Percentiles rank a stretch among this genome's conserved stretches.
Conservation (phyloP, 495 filamentous ascomycete genomes). For the Parachaetomium inaequale region DNA sequence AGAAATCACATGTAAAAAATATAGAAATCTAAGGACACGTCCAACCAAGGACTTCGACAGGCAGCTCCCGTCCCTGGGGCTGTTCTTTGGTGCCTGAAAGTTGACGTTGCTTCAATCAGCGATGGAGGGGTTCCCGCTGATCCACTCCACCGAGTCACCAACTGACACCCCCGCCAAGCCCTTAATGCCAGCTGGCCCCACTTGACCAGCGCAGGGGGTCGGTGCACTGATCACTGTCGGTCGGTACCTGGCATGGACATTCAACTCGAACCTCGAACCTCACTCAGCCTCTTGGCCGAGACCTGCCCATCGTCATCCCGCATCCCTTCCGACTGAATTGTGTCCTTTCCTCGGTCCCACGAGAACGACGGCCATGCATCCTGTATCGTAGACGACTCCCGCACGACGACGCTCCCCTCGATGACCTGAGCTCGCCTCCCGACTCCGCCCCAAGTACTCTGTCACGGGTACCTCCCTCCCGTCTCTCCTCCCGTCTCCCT, state of each 20-base stretch:
- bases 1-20: no score
- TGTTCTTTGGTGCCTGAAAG: conserved; percentile 15
- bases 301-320: neutral
- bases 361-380: conserved; percentile 20
- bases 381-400: conserved; percentile 12
- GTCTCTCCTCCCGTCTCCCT: neutral
- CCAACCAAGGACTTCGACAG: neutral
- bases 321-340: neutral
- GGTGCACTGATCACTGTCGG: no score
- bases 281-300: conserved; percentile 2
- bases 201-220: conserved; percentile 14
- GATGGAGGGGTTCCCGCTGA: neutral
- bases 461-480: neutral
- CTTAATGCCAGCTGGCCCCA: conserved; percentile 23
- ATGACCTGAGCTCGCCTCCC: conserved; percentile 18
- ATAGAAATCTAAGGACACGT: no score
- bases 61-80: neutral
- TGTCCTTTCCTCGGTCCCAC: neutral
- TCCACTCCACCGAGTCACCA: neutral
- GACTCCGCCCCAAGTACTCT: conserved; percentile 5
- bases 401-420: conserved; percentile 14
- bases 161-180: conserved; percentile 1
- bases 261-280: conserved; percentile 11
- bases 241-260: conserved; percentile 13
- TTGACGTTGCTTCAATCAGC: conserved; percentile 7